Conservation (phyloP, 2,329 filamentous ascomycete genomes). For the Fusarium irregulare region DNA sequence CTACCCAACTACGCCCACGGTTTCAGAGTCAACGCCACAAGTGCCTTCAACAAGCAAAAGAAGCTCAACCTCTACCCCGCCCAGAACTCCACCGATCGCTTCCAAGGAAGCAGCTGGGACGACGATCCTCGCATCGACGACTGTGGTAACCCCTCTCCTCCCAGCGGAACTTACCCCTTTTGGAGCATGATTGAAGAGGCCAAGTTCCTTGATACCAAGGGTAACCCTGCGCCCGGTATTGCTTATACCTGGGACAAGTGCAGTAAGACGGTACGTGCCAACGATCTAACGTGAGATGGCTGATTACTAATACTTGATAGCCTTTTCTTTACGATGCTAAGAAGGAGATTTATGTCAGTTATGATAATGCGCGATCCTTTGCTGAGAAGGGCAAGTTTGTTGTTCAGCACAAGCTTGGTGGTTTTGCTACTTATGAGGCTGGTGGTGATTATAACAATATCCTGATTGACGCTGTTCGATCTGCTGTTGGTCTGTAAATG, state of each 20-base stretch:
- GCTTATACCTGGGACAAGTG: constrained; percentile 30
- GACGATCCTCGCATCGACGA: constrained; percentile 22
- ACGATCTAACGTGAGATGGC: too few relatives aligned
- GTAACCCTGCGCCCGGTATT: constrained; percentile 32
- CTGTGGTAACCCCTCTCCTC: constrained; percentile 32
- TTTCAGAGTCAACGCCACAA: constrained; percentile 33
- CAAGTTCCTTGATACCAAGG: constrained; percentile 18
- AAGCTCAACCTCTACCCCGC: constrained; percentile 29
- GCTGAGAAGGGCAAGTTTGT: constrained; percentile 34
- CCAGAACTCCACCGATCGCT: constrained; percentile 35
- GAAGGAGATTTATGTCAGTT: constrained; percentile 37
- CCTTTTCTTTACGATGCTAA: constrained; percentile 25
- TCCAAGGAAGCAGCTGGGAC: constrained; percentile 42
- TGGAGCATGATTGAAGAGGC: constrained; percentile 42
- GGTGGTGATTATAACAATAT: constrained; percentile 42
- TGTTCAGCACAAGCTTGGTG: constrained; percentile 14
- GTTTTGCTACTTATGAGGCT: constrained; percentile 36
- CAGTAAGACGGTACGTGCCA: constrained; percentile 31
- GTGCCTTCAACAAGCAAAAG: constrained; percentile 6
- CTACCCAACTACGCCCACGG: constrained; percentile 35
- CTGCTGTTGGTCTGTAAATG: constrained; percentile 15
- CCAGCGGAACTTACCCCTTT: constrained; percentile 34
- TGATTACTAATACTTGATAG: neutral
- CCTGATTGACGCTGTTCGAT: constrained; percentile 33
- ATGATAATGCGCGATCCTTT: constrained; percentile 34